Evolutionary conservation across 179 eudicot species (phyloP).

Genomic region (Carnegiea gigantea): DNA sequence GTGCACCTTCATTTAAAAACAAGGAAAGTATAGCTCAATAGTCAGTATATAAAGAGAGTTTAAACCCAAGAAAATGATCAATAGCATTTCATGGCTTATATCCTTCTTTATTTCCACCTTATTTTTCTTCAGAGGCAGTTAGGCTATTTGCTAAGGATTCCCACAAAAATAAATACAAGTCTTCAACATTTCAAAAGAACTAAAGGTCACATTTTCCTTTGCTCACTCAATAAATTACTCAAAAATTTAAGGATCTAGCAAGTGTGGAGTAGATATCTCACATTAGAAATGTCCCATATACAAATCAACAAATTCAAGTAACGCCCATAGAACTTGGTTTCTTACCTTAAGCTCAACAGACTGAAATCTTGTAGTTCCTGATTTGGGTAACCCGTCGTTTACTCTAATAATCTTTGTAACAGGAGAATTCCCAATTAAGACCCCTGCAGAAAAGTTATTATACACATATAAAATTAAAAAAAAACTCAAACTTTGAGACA

Average conservation of each 20-base stretch:
- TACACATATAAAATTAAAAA: not conserved
- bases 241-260: not conserved
- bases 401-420: constrained; percentile 35
- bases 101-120: not conserved
- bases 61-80: not conserved
- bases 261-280: not conserved
- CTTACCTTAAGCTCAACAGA: constrained; percentile 47
- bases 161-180: not conserved
- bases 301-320: not conserved
- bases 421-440: constrained; percentile 33
- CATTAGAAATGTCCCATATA: not conserved
- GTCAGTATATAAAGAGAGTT: not conserved
- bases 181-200: not conserved
- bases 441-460: constrained; percentile 30
- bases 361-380: constrained; percentile 34
- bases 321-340: not conserved
- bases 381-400: constrained; percentile 31
- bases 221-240: not conserved
- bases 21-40: too few species aligned
- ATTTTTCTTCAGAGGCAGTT: not conserved
- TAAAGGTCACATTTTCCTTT: not conserved
- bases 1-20: too few species aligned
- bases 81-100: not conserved
- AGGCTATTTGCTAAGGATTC: not conserved
- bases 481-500: not conserved